Conservation (phyloP, 371 early-diverging fungal species). For the Lichtheimia ornata region DNA sequence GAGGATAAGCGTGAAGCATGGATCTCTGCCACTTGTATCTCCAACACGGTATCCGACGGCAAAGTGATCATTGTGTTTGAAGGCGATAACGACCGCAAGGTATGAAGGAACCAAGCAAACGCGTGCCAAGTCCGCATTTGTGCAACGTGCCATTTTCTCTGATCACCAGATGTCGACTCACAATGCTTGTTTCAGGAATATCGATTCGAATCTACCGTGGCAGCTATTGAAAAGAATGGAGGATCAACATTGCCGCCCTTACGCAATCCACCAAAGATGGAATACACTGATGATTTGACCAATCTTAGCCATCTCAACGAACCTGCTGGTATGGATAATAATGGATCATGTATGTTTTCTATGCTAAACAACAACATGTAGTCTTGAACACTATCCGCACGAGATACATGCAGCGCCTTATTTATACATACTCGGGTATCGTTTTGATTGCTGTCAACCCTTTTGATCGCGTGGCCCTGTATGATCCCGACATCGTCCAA, state of each 20-base stretch:
- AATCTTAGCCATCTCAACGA: constrained; percentile 91
- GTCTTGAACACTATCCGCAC: constrained; percentile 89
- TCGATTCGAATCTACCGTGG: constrained; percentile 70
- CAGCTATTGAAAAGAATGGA: constrained; percentile 66
- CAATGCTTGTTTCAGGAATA: constrained; percentile 56
- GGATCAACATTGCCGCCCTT: constrained; percentile 80
- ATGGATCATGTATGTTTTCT: not conserved
- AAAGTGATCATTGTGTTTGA: constrained; percentile 58
- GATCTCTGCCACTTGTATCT: constrained; percentile 66
- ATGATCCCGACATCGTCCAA: constrained; percentile 82
- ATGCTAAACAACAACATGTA: constrained; percentile 5
- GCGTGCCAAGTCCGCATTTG: not conserved
- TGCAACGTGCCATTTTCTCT: not conserved
- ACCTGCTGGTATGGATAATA: constrained; percentile 64
- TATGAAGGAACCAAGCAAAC: constrained; percentile 10
- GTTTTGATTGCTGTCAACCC: constrained; percentile 99
- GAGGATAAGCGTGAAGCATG: constrained; percentile 81
- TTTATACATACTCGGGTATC: constrained; percentile 99
- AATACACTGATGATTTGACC: constrained; percentile 91
- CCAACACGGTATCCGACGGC: constrained; percentile 48
- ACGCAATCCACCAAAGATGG: constrained; percentile 87
- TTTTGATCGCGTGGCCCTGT: constrained; percentile 86
- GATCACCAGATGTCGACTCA: not conserved
- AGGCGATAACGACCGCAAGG: constrained; percentile 61
- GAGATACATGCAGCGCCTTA: constrained; percentile 85